Evolutionary conservation across 352 stramenopile species (phyloP).

Genomic region (Globisporangium camurandrum): DNA sequence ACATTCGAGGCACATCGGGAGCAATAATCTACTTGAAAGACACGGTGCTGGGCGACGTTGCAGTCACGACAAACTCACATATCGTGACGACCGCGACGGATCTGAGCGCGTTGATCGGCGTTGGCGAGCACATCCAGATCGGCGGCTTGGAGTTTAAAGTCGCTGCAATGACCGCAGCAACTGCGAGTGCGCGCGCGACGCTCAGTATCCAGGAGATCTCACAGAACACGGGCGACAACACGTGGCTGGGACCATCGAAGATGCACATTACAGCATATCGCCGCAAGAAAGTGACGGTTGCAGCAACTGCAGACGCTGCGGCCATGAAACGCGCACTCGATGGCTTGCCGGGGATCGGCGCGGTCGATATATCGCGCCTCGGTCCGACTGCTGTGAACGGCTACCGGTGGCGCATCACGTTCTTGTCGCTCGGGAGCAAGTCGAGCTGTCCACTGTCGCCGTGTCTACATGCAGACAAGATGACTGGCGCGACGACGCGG

Average conservation of each 20-base stretch:
- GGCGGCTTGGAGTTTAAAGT: slow-evolving; percentile 40
- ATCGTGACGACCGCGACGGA: slow-evolving; percentile 35
- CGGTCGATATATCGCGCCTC: slow-evolving; percentile 43
- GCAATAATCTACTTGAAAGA: slow-evolving; percentile 40
- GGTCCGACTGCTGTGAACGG: slow-evolving; percentile 49
- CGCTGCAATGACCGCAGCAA: slow-evolving; percentile 10
- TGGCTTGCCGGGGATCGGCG: slow-evolving; percentile 41
- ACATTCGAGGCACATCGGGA: slow-evolving; percentile 32
- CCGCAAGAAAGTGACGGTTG: slow-evolving; percentile 58
- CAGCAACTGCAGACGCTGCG: slow-evolving; percentile 35
- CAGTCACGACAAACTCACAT: slow-evolving; percentile 25
- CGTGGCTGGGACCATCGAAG: slow-evolving; percentile 29
- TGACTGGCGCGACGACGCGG: slow-evolving; percentile 19
- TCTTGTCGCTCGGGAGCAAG: slow-evolving; percentile 47
- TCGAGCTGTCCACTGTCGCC: slow-evolving; percentile 46
- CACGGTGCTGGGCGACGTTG: slow-evolving; percentile 57
- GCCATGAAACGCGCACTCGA: slow-evolving; percentile 40
- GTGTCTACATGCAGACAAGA: slow-evolving; percentile 48
- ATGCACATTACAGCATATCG: slow-evolving; percentile 56
- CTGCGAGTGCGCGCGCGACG: slow-evolving; percentile 2
- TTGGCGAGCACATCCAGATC: slow-evolving; percentile 54
- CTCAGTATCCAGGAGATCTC: slow-evolving; percentile 31
- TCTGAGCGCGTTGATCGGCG: slow-evolving; percentile 24
- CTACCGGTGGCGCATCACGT: slow-evolving; percentile 64
- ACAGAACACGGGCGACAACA: slow-evolving; percentile 7